Percentiles rank a stretch among this genome's conserved stretches.
phyloP scores from a whole-genome alignment of 805 yeast genomes.

The Cyberlindnera petersonii region DNA sequence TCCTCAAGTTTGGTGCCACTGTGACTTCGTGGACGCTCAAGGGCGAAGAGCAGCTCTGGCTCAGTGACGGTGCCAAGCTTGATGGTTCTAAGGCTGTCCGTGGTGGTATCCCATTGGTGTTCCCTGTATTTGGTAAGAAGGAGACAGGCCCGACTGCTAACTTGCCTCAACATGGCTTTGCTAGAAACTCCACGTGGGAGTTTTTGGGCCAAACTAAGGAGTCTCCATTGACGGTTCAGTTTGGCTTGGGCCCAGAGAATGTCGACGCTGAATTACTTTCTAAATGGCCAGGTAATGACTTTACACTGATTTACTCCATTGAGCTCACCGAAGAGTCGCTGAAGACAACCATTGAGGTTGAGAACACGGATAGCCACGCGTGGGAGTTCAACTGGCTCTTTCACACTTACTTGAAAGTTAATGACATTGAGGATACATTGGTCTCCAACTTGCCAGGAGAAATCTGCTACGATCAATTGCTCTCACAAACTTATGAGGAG shows the following conservation, averaged over 20 bases:
- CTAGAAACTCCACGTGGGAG: conserved; percentile 89
- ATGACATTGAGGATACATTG: conserved; percentile 71
- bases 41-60: conserved; percentile 81
- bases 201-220: conserved; percentile 79
- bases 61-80: conserved; percentile 68
- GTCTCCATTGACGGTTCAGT: conserved; percentile 76
- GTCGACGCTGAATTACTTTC: conserved; percentile 68
- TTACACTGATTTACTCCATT: conserved; percentile 70
- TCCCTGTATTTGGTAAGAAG: conserved; percentile 86
- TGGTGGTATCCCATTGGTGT: conserved; percentile 96
- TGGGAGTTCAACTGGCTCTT: conserved; percentile 92
- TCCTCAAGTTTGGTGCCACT: conserved; percentile 86
- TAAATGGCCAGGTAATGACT: conserved; percentile 54
- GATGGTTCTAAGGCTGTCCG: conserved; percentile 94
- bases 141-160: conserved; percentile 53
- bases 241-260: conserved; percentile 84
- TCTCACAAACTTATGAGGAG: conserved; percentile 58
- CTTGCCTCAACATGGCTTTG: conserved; percentile 96
- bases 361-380: conserved; percentile 56
- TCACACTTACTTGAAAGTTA: conserved; percentile 80
- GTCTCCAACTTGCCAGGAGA: conserved; percentile 78
- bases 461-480: conserved; percentile 70
- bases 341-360: conserved; percentile 69
- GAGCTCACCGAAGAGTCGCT: conserved; percentile 55
- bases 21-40: conserved; percentile 74